These are phyloP conservation scores for Withania somnifera DNA, from an alignment of 305 asterid species.

Conservation along the genomic window DNA sequence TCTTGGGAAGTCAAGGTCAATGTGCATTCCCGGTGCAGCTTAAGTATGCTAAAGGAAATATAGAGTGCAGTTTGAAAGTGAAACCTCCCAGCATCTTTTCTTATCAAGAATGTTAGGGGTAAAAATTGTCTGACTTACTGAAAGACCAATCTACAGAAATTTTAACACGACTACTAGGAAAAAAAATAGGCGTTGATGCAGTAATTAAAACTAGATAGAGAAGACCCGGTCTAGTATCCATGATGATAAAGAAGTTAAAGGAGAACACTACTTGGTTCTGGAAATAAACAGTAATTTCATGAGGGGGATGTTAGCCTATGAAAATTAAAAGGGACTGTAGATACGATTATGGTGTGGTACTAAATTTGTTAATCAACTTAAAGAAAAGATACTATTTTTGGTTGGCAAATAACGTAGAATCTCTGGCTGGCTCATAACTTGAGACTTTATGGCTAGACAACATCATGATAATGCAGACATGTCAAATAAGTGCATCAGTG, in stretches of 20 bases:
- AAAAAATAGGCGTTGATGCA: neutral
- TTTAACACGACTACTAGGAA: neutral
- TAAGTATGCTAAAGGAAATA: neutral
- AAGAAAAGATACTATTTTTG: neutral
- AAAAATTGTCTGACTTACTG: neutral
- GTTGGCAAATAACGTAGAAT: neutral
- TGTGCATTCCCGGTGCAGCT: neutral
- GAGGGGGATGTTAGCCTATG: neutral
- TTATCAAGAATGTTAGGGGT: neutral
- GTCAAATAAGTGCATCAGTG: neutral
- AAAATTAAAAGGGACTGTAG: neutral
- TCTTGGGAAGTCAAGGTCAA: neutral
- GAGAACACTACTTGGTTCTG: neutral
- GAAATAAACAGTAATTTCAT: neutral
- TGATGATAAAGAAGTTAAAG: neutral
- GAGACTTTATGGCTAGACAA: neutral
- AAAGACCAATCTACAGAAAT: neutral
- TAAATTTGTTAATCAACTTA: neutral
- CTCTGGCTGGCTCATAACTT: neutral
- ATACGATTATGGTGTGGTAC: neutral
- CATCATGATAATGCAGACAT: neutral
- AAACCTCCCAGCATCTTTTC: neutral
- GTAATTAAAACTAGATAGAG: neutral
- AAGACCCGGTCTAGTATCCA: neutral
- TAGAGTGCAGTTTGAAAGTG: neutral